phyloP scores from a whole-genome alignment of 2,329 filamentous ascomycete species.

The Aureobasidium sp. region DNA sequence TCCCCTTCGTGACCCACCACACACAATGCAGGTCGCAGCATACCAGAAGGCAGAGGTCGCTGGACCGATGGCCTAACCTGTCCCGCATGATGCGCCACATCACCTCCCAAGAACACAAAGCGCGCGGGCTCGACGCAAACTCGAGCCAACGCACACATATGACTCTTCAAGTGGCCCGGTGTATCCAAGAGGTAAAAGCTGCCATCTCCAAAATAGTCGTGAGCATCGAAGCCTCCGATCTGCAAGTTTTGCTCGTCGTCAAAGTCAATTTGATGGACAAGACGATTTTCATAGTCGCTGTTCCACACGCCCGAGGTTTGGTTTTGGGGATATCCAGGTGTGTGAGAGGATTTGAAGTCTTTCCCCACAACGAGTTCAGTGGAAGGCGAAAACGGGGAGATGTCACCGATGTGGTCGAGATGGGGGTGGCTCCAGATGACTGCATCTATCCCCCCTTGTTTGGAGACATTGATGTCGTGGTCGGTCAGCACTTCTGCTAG shows the following conservation, averaged over 20 bases:
- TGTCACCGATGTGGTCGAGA: too few species aligned
- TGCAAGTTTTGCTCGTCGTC: too few species aligned
- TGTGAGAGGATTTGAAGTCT: too few species aligned
- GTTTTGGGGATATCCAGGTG: too few species aligned
- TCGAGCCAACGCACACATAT: constrained; percentile 44
- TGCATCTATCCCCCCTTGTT: too few species aligned
- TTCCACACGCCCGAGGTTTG: too few species aligned
- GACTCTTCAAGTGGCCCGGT: constrained; percentile 44
- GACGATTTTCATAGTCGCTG: too few species aligned
- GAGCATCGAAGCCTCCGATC: constrained; percentile 37
- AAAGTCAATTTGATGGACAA: too few species aligned
- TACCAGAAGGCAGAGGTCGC: background rate
- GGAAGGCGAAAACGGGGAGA: too few species aligned
- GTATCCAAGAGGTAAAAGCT: constrained; percentile 50
- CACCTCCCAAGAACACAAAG: constrained; percentile 46
- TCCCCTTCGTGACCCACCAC: background rate
- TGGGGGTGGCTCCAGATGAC: too few species aligned
- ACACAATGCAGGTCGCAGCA: background rate
- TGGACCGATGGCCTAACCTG: constrained; percentile 5
- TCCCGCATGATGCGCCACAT: constrained; percentile 27
- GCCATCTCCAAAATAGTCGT: constrained; percentile 51
- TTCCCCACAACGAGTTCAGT: too few species aligned
- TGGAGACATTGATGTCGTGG: too few species aligned
- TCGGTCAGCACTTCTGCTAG: constrained; percentile 28
- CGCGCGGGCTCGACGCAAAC: constrained; percentile 28